Evolutionary conservation across 768 basidiomycete species (phyloP).

Genomic region (Calocybe gangraenosa): DNA sequence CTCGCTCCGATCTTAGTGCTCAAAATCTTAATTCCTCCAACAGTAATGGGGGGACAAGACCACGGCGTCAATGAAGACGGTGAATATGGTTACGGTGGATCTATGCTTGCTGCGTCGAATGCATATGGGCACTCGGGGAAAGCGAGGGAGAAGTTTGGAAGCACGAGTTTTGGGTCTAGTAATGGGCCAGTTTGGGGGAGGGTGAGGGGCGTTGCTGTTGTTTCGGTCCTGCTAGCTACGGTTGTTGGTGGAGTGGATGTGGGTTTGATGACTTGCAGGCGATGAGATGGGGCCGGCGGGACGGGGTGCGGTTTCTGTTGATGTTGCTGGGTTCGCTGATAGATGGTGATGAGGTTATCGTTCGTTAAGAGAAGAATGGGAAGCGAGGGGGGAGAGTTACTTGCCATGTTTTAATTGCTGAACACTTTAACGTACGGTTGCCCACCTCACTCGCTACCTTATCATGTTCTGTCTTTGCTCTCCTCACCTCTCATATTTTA

Average conservation of each 20-base stretch:
- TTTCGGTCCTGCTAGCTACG: neutral
- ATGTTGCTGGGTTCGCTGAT: no score
- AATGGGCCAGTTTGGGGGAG: neutral
- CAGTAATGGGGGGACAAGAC: constrained; percentile 32
- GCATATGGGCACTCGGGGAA: constrained; percentile 6
- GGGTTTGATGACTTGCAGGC: neutral
- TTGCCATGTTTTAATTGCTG: no score
- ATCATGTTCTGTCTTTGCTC: no score
- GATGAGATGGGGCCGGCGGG: no score
- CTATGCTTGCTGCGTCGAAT: constrained; percentile 8
- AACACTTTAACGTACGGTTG: no score
- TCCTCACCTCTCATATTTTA: no score
- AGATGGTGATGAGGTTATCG: no score
- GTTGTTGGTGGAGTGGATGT: neutral
- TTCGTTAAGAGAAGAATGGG: no score
- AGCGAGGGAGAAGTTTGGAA: constrained; percentile 1
- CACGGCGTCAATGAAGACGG: constrained; percentile 36
- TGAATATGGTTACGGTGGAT: constrained; percentile 1
- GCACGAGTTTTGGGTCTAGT: constrained; percentile 1
- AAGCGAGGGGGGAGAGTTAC: no score
- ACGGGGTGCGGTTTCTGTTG: no score
- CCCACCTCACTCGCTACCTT: no score
- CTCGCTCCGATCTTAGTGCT: constrained; percentile 47
- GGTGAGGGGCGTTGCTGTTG: neutral
- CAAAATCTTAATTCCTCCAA: constrained; percentile 15